Evolutionary conservation across 768 basidiomycete species (phyloP).

Genomic region (Suillus variegatus): DNA sequence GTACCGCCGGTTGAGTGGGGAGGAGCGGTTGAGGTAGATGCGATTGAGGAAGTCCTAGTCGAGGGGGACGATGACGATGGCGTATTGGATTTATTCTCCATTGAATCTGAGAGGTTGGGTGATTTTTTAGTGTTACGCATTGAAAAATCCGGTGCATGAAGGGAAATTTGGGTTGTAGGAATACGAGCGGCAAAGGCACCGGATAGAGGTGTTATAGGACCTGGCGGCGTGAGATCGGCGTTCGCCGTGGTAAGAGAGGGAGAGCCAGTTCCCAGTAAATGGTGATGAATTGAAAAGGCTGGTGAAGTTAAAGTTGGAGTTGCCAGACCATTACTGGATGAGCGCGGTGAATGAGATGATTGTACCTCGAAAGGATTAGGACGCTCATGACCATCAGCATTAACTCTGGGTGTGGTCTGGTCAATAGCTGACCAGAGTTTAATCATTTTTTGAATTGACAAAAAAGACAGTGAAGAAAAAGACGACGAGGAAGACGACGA

Average conservation of each 20-base stretch:
- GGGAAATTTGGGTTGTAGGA: conserved; percentile 66
- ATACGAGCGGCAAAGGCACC: conserved; percentile 50
- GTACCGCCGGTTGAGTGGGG: conserved; percentile 35
- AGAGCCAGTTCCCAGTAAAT: conserved; percentile 25
- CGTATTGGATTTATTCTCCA: conserved; percentile 39
- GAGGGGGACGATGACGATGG: conserved; percentile 45
- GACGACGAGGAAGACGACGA: conserved; percentile 15
- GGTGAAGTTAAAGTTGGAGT: conserved; percentile 19
- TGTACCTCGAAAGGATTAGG: conserved; percentile 64
- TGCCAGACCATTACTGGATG: conserved; percentile 12
- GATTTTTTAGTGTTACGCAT: conserved; percentile 63
- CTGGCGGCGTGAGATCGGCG: conserved; percentile 43
- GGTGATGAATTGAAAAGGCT: conserved; percentile 27
- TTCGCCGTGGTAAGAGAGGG: conserved; percentile 27
- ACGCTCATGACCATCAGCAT: conserved; percentile 43
- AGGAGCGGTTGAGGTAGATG: conserved; percentile 18
- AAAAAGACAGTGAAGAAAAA: conserved; percentile 23
- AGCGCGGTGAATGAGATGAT: conserved; percentile 29
- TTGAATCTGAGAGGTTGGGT: conserved; percentile 29
- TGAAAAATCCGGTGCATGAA: conserved; percentile 85
- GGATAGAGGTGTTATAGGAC: conserved; percentile 47
- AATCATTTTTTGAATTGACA: conserved; percentile 49
- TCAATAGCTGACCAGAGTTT: conserved; percentile 65
- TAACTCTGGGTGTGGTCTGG: conserved; percentile 62
- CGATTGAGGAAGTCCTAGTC: conserved; percentile 30